Evolutionary conservation across 495 filamentous ascomycete species (phyloP).

Genomic region (Collariella sp.): DNA sequence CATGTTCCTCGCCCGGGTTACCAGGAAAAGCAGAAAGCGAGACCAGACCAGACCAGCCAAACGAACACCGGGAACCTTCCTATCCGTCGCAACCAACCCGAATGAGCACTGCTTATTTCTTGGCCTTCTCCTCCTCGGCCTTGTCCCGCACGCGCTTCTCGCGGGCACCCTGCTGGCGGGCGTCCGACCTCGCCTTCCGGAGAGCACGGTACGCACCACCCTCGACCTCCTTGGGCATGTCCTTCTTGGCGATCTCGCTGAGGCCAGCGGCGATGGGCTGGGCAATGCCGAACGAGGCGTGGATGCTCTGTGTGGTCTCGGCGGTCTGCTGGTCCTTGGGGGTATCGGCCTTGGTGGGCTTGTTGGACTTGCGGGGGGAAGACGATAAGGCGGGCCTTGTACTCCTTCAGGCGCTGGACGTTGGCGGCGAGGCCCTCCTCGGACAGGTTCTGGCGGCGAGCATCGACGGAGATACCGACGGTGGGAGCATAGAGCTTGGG

Average conservation of each 20-base stretch:
- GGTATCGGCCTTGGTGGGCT: constrained; percentile 83
- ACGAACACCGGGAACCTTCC: constrained; percentile 31
- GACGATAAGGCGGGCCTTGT: constrained; percentile 88
- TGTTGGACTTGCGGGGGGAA: constrained; percentile 93
- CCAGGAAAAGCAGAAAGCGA: constrained; percentile 34
- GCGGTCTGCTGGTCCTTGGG: constrained; percentile 75
- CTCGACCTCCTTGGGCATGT: constrained; percentile 68
- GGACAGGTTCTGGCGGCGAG: constrained; percentile 91
- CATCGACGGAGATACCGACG: constrained; percentile 94
- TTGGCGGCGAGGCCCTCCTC: constrained; percentile 88
- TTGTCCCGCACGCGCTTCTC: constrained; percentile 92
- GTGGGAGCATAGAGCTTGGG: constrained; percentile 88
- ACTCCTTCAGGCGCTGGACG: constrained; percentile 91
- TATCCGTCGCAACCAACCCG: constrained; percentile 17
- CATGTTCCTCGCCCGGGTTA: constrained; percentile 25
- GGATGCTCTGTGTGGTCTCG: constrained; percentile 52
- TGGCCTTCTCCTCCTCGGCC: constrained; percentile 75
- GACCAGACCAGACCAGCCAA: constrained; percentile 39
- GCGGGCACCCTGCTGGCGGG: constrained; percentile 67
- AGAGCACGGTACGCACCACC: constrained; percentile 73
- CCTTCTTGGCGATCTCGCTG: constrained; percentile 72
- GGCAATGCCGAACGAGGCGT: constrained; percentile 56
- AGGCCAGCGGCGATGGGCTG: constrained; percentile 52
- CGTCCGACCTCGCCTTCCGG: constrained; percentile 77
- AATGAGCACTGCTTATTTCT: constrained; percentile 65